phyloP scores from a whole-genome alignment of 495 filamentous ascomycete species.

The Antarctomyces pellizariae region DNA sequence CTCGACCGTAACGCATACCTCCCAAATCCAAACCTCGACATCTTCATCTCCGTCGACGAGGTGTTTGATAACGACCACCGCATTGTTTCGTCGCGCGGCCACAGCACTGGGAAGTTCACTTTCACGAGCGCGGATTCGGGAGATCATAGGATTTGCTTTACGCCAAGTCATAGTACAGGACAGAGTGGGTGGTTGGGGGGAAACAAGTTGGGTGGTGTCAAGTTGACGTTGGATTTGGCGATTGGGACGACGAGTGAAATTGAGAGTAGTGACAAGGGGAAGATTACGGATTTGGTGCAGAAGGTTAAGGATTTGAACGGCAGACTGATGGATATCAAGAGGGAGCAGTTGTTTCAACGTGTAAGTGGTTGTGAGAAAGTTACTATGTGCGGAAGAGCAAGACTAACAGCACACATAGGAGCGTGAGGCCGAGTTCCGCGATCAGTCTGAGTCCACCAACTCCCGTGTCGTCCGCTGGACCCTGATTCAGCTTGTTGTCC shows the following conservation, averaged over 20 bases:
- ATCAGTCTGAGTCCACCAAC: constrained; percentile 89
- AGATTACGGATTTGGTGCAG: constrained; percentile 76
- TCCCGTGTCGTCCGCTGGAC: constrained; percentile 86
- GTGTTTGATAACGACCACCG: constrained; percentile 96
- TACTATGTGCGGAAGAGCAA: not conserved
- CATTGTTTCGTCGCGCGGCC: constrained; percentile 66
- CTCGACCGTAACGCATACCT: constrained; percentile 35
- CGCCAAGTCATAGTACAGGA: constrained; percentile 39
- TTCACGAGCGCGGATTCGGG: constrained; percentile 87
- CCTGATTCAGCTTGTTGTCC: constrained; percentile 57
- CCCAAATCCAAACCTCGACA: constrained; percentile 45
- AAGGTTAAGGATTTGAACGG: constrained; percentile 78
- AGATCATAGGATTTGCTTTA: constrained; percentile 88
- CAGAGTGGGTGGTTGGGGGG: constrained; percentile 44
- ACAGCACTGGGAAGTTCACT: constrained; percentile 63
- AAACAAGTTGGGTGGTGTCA: constrained; percentile 45
- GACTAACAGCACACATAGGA: constrained; percentile 29
- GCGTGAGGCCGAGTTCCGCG: constrained; percentile 92
- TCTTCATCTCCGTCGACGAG: constrained; percentile 88
- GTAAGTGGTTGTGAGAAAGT: constrained; percentile 25
- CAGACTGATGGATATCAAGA: constrained; percentile 65
- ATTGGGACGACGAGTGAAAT: constrained; percentile 92
- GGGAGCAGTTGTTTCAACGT: constrained; percentile 91
- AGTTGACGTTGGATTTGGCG: constrained; percentile 69
- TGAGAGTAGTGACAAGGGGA: constrained; percentile 80